Conservation (phyloP, 139 green algal genomes). For the Chlorella sp. region DNA sequence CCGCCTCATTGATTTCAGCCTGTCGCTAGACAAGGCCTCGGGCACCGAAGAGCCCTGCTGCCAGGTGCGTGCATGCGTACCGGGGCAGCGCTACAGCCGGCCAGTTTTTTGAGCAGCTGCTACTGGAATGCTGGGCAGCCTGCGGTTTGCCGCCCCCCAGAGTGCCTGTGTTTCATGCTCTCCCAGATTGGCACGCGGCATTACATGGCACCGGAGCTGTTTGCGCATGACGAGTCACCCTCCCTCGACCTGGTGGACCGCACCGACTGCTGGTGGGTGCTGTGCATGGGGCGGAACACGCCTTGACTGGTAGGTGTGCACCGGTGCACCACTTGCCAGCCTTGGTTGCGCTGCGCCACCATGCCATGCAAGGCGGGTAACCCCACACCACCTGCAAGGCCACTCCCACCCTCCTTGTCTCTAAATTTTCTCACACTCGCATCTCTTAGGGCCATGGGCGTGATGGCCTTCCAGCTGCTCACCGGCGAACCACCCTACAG, state of each 20-base stretch:
- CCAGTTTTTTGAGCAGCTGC: neutral
- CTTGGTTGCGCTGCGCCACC: too few relatives aligned
- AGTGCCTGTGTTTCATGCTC: neutral
- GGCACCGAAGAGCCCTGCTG: neutral
- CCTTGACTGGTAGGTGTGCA: too few relatives aligned
- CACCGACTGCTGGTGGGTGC: constrained; percentile 15
- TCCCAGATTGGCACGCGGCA: neutral
- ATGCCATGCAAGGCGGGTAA: too few relatives aligned
- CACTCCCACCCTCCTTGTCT: too few relatives aligned
- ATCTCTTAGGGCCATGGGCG: neutral
- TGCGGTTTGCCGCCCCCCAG: too few relatives aligned
- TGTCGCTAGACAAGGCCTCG: neutral
- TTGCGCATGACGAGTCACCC: neutral
- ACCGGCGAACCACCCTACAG: constrained; percentile 1
- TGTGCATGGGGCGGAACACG: too few relatives aligned
- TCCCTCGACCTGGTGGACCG: neutral
- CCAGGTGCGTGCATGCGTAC: neutral
- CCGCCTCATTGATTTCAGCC: constrained; percentile 23
- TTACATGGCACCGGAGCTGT: constrained; percentile 56
- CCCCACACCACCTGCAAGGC: too few relatives aligned
- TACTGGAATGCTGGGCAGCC: too few relatives aligned
- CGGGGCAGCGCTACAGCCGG: too few relatives aligned
- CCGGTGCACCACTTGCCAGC: too few relatives aligned
- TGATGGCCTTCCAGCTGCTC: constrained; percentile 34
- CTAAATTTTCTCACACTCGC: too few relatives aligned